Base-by-base conservation (phyloP, 169 alveolate genomes). In the Plasmodium knowlesi region DNA sequence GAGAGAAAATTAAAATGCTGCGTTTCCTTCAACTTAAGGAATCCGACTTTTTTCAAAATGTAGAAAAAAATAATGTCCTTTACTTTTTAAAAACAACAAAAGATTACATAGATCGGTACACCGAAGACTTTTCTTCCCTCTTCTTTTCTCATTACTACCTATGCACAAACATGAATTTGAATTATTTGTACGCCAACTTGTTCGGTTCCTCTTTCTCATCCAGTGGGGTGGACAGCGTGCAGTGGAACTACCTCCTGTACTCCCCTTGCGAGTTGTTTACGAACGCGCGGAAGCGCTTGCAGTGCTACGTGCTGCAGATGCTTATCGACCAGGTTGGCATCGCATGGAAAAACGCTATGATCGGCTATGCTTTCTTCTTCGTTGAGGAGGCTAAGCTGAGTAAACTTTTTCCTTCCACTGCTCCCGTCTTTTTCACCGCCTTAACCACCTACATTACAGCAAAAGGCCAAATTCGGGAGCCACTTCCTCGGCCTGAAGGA, bases 21-120 rank as follows among this genome's bases (percentile, higher is more conserved):
- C n/a, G 93, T 57, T 86, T 86, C 46, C 30, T 86, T 14, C 93
- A 86, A 86, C 50, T 86, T 14, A 86, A 86, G 74, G 93, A 86
- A 76, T 28, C 30, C 2, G 37, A 46, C 43, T 86, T 74, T 86
- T 0, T 70, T 16, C 93, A 86, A 53, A 86, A 86, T 57, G 80
- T 86, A 8, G 85, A 73, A 12, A 86, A 86, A 34, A 86, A 86
- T 57, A 73, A 86, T 76, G 43, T 6, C 9, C 71, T 86, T 10
- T 86, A 4, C 70, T 86, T 30, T 74, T 78, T 86, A 39, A 86
- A 86, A 54, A 78, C 32, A 6, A n/a, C 50, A 1, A 86, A 54
- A 74, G 85, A 86, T 86, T 86, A 86, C 16, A 86, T 86, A 19
- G 93, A 86, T 86, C 41, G 85, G 30, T 86, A 86, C 70, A 25